Evolutionary conservation across 768 basidiomycete species (phyloP), one percentile per base, ranked within the genome.

Genomic region (Lyophyllum semitale): DNA sequence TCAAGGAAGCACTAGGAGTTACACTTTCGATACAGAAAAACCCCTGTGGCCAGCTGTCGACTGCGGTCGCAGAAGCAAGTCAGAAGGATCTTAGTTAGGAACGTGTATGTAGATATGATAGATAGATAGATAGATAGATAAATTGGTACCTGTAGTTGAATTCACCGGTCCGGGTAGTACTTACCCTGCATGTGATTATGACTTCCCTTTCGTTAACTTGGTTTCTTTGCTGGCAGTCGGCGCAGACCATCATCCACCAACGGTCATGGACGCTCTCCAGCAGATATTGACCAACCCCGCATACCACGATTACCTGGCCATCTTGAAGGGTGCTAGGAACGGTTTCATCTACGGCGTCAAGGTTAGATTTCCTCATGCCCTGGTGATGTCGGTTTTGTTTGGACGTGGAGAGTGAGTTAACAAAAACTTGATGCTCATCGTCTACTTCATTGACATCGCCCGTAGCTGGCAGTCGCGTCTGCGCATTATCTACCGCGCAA

Each of bases 331-430:
- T 41, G 91, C 93, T 29, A 83, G 93, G 38, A 94, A 94, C 67
- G 93, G 93, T 4, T 82, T 93, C 56, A 89, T 94, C 8, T 95
- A 94, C 63, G 93, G 93, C 33, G 89, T 88, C 62, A 93, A 94
- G 73, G 89, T 96, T 59, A 78, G 94, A 40, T 95, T 96, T 64
- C 96, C 96, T 35, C 96, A 98, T 81, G 96, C 96, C 1, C 76
- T 98, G 26, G 88, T 98, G 47, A 98, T 98, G 95, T 90, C 94
- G 22, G 83, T 97, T 57, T 77, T 98, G 38, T 98, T 98, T 66
- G 93, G 94, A 29, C 83, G 88, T 45, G 94, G 94, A 76, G 84
- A 91, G 93, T 97, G 63, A 70, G 93, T 84, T 4, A 57, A n/a
- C n/a, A 51, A 37, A 40, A 37, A 15, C 47, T 50, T 53, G 18